These are phyloP conservation scores for Silene coronaria DNA, from an alignment of 179 eudicot species.

Conservation along the genomic window DNA sequence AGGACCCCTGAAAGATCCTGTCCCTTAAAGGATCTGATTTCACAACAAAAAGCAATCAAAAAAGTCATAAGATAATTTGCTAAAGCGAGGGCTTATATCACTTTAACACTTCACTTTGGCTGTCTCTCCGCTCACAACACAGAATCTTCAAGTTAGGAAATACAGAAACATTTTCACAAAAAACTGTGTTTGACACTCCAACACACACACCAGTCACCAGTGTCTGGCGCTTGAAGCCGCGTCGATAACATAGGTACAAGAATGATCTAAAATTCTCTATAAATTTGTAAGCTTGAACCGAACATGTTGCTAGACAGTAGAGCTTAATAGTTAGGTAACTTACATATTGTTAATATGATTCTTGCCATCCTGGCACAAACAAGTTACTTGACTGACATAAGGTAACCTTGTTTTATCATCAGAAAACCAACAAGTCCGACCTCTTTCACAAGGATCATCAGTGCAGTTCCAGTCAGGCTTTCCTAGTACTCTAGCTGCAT, in stretches of 20 bases:
- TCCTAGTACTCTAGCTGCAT: neutral
- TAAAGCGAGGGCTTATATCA: neutral
- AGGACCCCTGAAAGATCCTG: conserved; percentile 20
- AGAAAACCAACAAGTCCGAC: conserved; percentile 23
- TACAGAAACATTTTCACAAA: no score
- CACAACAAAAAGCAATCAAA: neutral
- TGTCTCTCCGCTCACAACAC: no score
- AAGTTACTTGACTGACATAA: conserved; percentile 35
- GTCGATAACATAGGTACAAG: no score
- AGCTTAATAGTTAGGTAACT: neutral
- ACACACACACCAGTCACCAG: no score
- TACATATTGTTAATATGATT: conserved; percentile 42
- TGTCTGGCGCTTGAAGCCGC: no score
- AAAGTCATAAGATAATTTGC: neutral
- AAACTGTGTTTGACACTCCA: no score
- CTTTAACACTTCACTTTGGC: no score
- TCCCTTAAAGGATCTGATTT: conserved; percentile 21
- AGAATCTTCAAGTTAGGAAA: no score
- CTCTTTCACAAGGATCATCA: neutral
- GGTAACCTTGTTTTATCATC: neutral
- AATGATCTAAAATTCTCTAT: no score
- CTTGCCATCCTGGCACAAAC: conserved; percentile 31
- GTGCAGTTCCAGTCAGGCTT: conserved; percentile 8
- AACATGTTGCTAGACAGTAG: neutral
- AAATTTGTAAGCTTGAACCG: neutral